Evolutionary conservation across 2,329 filamentous ascomycete species (phyloP).

Genomic region (Cytospora paraplurivora): DNA sequence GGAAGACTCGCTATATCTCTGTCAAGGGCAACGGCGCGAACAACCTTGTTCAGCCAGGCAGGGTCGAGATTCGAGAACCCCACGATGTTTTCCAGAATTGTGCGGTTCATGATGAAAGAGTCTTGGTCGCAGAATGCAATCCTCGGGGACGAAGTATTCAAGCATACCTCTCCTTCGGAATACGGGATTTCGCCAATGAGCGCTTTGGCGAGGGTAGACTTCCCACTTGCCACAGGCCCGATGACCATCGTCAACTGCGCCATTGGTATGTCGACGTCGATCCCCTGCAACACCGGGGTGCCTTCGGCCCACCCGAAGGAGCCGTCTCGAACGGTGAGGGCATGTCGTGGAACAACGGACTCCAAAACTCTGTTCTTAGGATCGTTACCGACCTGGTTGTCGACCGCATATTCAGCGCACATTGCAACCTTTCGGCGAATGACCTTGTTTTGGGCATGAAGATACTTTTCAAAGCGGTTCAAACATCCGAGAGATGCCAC

Average conservation of each 20-base stretch:
- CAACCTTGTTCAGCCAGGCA: slow-evolving; percentile 24
- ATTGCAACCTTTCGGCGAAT: background rate
- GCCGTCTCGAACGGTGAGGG: no score
- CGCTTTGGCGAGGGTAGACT: background rate
- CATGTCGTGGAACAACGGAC: no score
- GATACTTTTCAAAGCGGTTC: background rate
- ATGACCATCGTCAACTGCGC: background rate
- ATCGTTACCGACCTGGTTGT: no score
- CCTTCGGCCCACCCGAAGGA: no score
- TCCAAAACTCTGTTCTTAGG: no score
- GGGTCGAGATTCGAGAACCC: slow-evolving; percentile 23
- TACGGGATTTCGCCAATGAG: background rate
- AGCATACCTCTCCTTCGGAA: background rate
- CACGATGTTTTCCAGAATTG: slow-evolving; percentile 30
- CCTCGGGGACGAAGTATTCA: background rate
- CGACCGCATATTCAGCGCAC: no score
- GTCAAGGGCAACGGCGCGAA: slow-evolving; percentile 22
- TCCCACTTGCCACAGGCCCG: background rate
- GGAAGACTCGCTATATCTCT: slow-evolving; percentile 22
- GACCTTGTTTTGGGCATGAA: background rate
- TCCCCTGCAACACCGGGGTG: no score
- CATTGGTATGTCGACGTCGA: no score
- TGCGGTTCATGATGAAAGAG: slow-evolving; percentile 32
- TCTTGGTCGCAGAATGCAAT: slow-evolving; percentile 32
- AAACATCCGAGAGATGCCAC: background rate